Evolutionary conservation across 768 basidiomycete genomes (phyloP).

Genomic region (Leccinum broughii): DNA sequence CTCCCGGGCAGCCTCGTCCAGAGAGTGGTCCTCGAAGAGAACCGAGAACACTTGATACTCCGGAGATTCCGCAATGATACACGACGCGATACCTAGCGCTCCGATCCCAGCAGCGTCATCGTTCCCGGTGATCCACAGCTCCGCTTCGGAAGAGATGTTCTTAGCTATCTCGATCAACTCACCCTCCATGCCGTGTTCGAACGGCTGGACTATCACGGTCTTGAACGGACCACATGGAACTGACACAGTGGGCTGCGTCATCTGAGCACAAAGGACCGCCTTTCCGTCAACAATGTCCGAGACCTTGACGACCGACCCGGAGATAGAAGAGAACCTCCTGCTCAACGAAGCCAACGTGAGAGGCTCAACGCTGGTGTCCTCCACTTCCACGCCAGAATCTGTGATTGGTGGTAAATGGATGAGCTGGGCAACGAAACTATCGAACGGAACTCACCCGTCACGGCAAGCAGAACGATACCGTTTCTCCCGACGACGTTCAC

Average conservation of each 20-base stretch:
- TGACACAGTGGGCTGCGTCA: conserved; percentile 15
- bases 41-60: conserved; percentile 31
- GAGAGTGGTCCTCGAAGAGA: conserved; percentile 31
- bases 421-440: too few relatives aligned
- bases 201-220: conserved; percentile 28
- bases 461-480: conserved; percentile 25
- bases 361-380: not conserved
- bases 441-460: conserved; percentile 17
- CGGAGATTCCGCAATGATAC: conserved; percentile 31
- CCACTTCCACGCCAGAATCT: not conserved
- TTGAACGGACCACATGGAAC: conserved; percentile 23
- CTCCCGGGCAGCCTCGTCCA: conserved; percentile 24
- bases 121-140: conserved; percentile 32
- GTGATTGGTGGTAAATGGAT: not conserved
- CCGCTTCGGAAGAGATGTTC: conserved; percentile 26
- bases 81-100: conserved; percentile 31
- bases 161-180: conserved; percentile 29
- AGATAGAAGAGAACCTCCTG: not conserved
- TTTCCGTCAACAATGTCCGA: not conserved
- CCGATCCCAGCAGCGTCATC: conserved; percentile 33
- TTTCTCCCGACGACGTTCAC: conserved; percentile 24
- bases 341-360: not conserved
- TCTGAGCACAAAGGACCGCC: not conserved
- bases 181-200: conserved; percentile 27
- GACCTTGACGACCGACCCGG: not conserved